A percentile compares a stretch with the other conserved stretches of the same genome.
phyloP scores from a whole-genome alignment of 257 asterid species.

The Jacaranda copaia region DNA sequence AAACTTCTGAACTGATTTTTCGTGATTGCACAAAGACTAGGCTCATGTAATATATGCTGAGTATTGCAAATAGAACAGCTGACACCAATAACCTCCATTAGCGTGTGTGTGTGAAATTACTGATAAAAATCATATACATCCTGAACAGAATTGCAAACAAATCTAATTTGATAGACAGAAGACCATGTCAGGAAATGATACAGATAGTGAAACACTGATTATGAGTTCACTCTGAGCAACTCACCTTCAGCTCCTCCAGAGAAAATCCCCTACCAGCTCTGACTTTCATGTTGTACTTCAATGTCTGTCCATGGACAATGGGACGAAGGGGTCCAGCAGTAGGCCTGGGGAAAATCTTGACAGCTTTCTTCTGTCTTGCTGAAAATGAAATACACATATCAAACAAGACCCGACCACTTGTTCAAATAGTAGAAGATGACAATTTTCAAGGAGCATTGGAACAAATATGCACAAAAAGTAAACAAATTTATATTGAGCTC shows the following conservation, averaged over 20 bases:
- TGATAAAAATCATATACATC: not conserved
- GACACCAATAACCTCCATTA: not conserved
- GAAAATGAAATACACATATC: slow-evolving; percentile 6
- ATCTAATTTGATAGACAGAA: not conserved
- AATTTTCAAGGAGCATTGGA: not conserved
- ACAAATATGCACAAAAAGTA: not conserved
- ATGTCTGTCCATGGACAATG: slow-evolving; percentile 76
- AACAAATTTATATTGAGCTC: not conserved
- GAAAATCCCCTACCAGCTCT: slow-evolving; percentile 86
- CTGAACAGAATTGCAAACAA: not conserved
- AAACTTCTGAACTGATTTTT: not conserved
- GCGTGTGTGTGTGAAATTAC: not conserved
- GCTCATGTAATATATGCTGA: not conserved
- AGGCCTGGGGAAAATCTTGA: slow-evolving; percentile 84
- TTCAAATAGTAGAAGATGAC: not conserved
- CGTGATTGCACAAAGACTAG: not conserved
- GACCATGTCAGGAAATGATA: not conserved
- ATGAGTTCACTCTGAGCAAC: not conserved
- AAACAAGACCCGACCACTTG: not conserved
- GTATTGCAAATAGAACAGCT: not conserved
- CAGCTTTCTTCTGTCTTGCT: slow-evolving; percentile 88
- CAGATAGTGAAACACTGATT: not conserved
- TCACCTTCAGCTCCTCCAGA: slow-evolving; percentile 86
- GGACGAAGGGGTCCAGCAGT: slow-evolving; percentile 85
- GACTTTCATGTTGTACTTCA: slow-evolving; percentile 86